Base-by-base conservation (phyloP, 371 early-diverging fungal genomes). In the Apophysomyces trapeziformis region DNA sequence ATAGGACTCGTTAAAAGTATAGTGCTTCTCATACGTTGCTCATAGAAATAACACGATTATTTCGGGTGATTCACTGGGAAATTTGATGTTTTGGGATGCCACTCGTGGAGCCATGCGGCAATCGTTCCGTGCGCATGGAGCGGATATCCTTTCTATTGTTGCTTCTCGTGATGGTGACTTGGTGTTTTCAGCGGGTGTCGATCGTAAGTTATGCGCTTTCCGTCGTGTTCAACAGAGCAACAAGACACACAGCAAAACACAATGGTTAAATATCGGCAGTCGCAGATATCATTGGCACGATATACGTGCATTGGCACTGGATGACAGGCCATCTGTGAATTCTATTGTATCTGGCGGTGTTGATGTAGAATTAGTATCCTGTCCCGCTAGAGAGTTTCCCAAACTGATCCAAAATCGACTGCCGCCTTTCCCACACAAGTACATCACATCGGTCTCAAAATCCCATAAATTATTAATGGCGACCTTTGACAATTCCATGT, bases 281-380 rank as follows among this genome's bases (percentile, higher is more conserved):
- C 88, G 93, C 64, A 85, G 94, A 65, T 93, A 89, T 77, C 98
- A 97, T 76, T 89, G 93, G 39, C 96, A 97, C 71, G 98, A 96
- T 73, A 94, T 96, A 47, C 89, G 93, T 32, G 91, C 95, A 7
- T 70, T 97, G 36, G 93, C 91, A 5, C 75, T 95, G 18, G 83
- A 87, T 73, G 89, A 89, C 59, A 75, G 76, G 66, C 75, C 79
- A 35, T 75, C 82, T 2, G 78, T 86, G 38, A 89, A 90, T 44
- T 80, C 88, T 0, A 70, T 96, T 50, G 90, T 95, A 18, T 89
- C 94, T 39, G 97, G 96, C 43, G 96, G 96, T 66, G 89, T 91
- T 8, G 92, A 91, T 73, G 85, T 90, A 5, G 85, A 88, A 60
- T 80, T 95, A 38, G 87, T 92, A 7, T 78, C 92, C 5, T 87